Percentiles rank a stretch among this genome's conserved stretches.
These are phyloP conservation scores for Tulasnella sp. DNA, from an alignment of 768 basidiomycete genomes.

Conservation along the genomic window DNA sequence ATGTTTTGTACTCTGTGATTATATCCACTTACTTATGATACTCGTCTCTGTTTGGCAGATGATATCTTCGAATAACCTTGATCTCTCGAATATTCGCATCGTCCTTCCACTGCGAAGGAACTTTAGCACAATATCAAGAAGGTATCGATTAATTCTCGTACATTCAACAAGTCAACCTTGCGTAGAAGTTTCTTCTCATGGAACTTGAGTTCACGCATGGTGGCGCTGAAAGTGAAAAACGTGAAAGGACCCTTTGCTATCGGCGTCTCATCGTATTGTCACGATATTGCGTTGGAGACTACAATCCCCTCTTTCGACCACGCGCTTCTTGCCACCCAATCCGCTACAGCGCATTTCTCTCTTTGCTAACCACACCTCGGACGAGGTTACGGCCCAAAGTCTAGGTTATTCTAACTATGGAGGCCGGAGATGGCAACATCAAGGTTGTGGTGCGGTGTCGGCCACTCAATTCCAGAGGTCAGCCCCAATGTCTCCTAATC, in stretches of 20 bases:
- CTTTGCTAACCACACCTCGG: too few relatives aligned
- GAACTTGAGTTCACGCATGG: constrained; percentile 84
- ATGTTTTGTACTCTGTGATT: neutral
- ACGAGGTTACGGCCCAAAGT: too few relatives aligned
- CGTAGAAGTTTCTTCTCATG: constrained; percentile 93
- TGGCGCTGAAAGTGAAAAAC: constrained; percentile 1
- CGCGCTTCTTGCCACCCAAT: neutral
- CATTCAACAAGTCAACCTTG: constrained; percentile 94
- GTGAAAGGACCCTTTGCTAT: neutral
- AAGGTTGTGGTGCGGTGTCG: constrained; percentile 84
- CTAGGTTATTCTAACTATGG: constrained; percentile 1
- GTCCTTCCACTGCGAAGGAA: constrained; percentile 73
- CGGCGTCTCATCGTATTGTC: neutral
- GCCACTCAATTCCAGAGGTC: constrained; percentile 90
- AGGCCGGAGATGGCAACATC: constrained; percentile 19
- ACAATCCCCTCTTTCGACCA: neutral
- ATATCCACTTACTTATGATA: constrained; percentile 62
- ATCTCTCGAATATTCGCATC: constrained; percentile 85
- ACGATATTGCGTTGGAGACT: neutral
- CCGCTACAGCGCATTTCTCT: too few relatives aligned
- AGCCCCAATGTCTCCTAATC: constrained; percentile 22
- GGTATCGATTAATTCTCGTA: constrained; percentile 29
- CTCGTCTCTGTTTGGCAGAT: constrained; percentile 89
- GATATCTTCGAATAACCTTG: constrained; percentile 90
- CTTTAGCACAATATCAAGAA: neutral